phyloP scores from a whole-genome alignment of 306 rosid species.

The Casuarina cunninghamiana region DNA sequence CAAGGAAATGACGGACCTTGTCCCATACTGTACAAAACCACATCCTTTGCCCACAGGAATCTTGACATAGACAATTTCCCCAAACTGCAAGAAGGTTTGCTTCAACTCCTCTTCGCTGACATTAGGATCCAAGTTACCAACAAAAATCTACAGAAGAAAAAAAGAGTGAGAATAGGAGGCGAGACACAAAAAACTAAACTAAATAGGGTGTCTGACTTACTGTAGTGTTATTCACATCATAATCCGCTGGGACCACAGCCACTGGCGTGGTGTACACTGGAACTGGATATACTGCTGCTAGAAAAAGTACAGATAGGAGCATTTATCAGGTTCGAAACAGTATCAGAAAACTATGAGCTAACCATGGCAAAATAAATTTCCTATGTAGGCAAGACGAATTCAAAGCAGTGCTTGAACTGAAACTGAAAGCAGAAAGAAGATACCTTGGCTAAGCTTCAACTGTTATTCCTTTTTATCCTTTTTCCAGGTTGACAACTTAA shows the following conservation, averaged over 20 bases:
- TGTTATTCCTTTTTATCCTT: too few species aligned
- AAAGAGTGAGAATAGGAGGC: conserved; percentile 24
- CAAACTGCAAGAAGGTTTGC: conserved; percentile 80
- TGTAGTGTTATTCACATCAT: conserved; percentile 78
- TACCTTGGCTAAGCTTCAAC: too few species aligned
- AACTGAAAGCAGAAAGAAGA: not conserved
- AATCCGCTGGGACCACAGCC: conserved; percentile 50
- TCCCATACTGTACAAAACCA: conserved; percentile 81
- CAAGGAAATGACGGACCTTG: conserved; percentile 51
- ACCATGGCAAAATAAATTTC: not conserved
- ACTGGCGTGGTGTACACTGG: conserved; percentile 65
- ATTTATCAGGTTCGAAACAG: not conserved
- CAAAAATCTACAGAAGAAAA: conserved; percentile 57
- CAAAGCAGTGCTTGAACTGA: not conserved
- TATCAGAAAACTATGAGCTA: conserved; percentile 9
- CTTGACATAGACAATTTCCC: conserved; percentile 69
- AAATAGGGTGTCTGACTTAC: conserved; percentile 43
- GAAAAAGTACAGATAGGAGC: conserved; percentile 25
- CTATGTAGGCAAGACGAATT: not conserved
- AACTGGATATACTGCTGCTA: conserved; percentile 59
- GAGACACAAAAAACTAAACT: conserved; percentile 4
- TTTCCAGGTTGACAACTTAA: too few species aligned
- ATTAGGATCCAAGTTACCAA: conserved; percentile 86
- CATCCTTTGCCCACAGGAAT: conserved; percentile 79
- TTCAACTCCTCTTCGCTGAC: conserved; percentile 78